Percentiles rank a stretch among this genome's conserved stretches.
These are phyloP conservation scores for Dalbergia cochinchinensis DNA, from an alignment of 306 rosid genomes.

Conservation along the genomic window DNA sequence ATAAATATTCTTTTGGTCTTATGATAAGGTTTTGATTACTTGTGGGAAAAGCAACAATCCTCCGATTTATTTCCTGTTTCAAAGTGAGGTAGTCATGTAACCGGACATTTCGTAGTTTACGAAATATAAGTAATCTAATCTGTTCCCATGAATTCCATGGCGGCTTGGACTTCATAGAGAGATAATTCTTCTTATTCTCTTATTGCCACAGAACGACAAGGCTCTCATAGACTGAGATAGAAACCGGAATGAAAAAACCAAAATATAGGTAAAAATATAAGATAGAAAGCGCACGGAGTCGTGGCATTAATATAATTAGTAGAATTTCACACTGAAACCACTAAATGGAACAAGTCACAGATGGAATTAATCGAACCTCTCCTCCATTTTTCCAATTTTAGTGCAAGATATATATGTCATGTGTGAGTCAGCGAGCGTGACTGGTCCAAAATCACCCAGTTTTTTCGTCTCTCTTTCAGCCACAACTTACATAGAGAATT, in stretches of 20 bases:
- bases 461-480: conserved; percentile 4
- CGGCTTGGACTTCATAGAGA: neutral
- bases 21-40: neutral
- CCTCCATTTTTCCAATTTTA: neutral
- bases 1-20: neutral
- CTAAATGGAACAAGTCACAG: neutral
- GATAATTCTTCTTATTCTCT: neutral
- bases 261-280: neutral
- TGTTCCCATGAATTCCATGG: neutral
- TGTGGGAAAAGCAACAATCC: conserved; percentile 10
- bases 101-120: neutral
- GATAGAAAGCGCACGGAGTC: neutral
- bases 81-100: neutral
- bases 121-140: neutral
- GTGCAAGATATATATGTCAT: neutral
- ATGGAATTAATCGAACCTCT: neutral
- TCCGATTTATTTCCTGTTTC: neutral
- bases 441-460: conserved; percentile 6
- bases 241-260: neutral
- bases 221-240: neutral
- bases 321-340: neutral
- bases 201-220: neutral
- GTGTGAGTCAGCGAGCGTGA: conserved; percentile 5
- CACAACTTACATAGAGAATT: neutral
- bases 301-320: neutral